These are phyloP conservation scores for Linum tenue DNA, from an alignment of 345 rosid genomes.

Conservation along the genomic window DNA sequence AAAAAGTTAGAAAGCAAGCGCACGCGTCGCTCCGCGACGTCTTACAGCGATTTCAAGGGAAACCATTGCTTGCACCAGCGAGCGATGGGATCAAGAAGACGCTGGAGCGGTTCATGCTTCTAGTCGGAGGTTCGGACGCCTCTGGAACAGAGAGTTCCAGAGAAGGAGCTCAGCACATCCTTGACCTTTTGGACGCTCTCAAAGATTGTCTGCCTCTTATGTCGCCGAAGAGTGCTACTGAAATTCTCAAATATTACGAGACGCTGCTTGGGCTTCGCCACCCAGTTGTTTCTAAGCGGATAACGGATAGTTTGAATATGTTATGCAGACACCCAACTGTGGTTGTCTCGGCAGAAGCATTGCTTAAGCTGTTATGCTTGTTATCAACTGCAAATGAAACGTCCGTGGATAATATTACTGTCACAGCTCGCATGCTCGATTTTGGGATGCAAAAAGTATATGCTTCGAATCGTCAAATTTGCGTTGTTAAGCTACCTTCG, in stretches of 20 bases:
- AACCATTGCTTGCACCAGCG: conserved; percentile 38
- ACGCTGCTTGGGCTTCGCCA: conserved; percentile 49
- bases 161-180: conserved; percentile 66
- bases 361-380: conserved; percentile 52
- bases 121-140: conserved; percentile 51
- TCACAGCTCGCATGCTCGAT: conserved; percentile 67
- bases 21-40: conserved; percentile 48
- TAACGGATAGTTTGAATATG: conserved; percentile 59
- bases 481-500: conserved; percentile 59
- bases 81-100: conserved; percentile 57
- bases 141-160: conserved; percentile 42
- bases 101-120: conserved; percentile 60
- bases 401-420: conserved; percentile 60
- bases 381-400: conserved; percentile 57
- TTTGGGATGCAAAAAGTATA: conserved; percentile 65
- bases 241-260: conserved; percentile 53
- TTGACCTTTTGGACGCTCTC: conserved; percentile 52
- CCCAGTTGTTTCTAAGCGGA: conserved; percentile 54
- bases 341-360: conserved; percentile 54
- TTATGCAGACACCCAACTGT: conserved; percentile 44
- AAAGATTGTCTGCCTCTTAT: conserved; percentile 74
- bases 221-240: conserved; percentile 43
- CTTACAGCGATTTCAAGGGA: conserved; percentile 47
- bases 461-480: conserved; percentile 49
- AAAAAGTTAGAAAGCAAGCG: conserved; percentile 73